These are phyloP conservation scores for Zostera marina DNA, from an alignment of 116 monocot genomes.

Conservation along the genomic window DNA sequence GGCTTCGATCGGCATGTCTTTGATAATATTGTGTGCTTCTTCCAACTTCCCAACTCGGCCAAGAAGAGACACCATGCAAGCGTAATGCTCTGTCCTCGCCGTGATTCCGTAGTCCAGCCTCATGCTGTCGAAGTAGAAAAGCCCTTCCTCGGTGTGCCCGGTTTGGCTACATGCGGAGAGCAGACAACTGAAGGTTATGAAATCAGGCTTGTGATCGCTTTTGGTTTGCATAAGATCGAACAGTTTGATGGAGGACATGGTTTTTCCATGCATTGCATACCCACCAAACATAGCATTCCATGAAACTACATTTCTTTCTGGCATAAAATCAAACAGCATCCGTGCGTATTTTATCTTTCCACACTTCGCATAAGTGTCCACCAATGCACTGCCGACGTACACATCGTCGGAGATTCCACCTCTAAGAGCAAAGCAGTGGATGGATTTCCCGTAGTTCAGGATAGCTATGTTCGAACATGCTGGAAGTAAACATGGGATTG, in stretches of 20 bases:
- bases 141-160: slow-evolving; percentile 35
- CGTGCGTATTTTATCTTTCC: slow-evolving; percentile 48
- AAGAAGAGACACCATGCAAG: slow-evolving; percentile 63
- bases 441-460: slow-evolving; percentile 40
- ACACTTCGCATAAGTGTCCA: slow-evolving; percentile 80
- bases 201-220: slow-evolving; percentile 30
- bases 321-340: slow-evolving; percentile 34
- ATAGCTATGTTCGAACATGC: slow-evolving; percentile 67
- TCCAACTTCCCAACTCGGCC: slow-evolving; percentile 49
- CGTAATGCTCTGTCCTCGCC: slow-evolving; percentile 55
- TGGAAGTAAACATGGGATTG: slow-evolving; percentile 55
- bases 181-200: slow-evolving; percentile 48
- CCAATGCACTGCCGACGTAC: slow-evolving; percentile 52
- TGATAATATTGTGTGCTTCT: slow-evolving; percentile 41
- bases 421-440: slow-evolving; percentile 49
- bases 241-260: slow-evolving; percentile 27
- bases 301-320: slow-evolving; percentile 41
- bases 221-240: slow-evolving; percentile 32
- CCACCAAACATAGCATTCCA: slow-evolving; percentile 82
- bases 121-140: slow-evolving; percentile 39
- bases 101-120: slow-evolving; percentile 17
- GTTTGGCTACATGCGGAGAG: slow-evolving; percentile 61
- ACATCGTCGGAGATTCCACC: slow-evolving; percentile 23
- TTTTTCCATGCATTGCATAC: slow-evolving; percentile 71
- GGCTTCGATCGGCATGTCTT: slow-evolving; percentile 33